Evolutionary conservation across 1,139 yeast genomes (phyloP).

Genomic region (Casaregolazyma suthepensis): DNA sequence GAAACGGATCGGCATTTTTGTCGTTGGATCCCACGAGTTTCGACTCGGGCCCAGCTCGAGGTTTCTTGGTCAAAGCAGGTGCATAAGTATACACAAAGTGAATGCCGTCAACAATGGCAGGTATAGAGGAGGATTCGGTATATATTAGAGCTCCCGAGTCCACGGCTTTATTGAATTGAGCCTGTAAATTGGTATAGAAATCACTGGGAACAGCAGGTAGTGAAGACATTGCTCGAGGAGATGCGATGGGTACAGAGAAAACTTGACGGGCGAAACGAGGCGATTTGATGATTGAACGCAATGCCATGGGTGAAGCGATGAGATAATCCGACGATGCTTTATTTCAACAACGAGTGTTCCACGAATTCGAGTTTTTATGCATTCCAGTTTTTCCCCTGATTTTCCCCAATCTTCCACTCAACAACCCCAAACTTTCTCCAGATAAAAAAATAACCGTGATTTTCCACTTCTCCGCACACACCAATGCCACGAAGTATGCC

Average conservation of each 20-base stretch:
- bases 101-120: conserved; percentile 28
- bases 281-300: neutral
- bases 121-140: conserved; percentile 25
- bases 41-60: conserved; percentile 33
- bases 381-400: neutral
- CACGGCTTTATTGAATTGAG: conserved; percentile 32
- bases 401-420: neutral
- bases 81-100: conserved; percentile 39
- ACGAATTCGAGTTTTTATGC: too few relatives aligned
- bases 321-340: neutral
- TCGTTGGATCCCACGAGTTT: neutral
- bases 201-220: conserved; percentile 11
- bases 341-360: neutral
- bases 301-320: neutral
- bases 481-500: conserved; percentile 7
- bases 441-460: neutral
- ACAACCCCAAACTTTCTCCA: neutral
- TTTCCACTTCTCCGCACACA: neutral
- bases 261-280: neutral
- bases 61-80: conserved; percentile 53
- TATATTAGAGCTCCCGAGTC: conserved; percentile 28
- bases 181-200: conserved; percentile 19
- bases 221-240: conserved; percentile 5
- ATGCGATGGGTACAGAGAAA: neutral
- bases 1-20: conserved; percentile 57